phyloP scores from a whole-genome alignment of 768 basidiomycete species.

The Mycena capillaripes region DNA sequence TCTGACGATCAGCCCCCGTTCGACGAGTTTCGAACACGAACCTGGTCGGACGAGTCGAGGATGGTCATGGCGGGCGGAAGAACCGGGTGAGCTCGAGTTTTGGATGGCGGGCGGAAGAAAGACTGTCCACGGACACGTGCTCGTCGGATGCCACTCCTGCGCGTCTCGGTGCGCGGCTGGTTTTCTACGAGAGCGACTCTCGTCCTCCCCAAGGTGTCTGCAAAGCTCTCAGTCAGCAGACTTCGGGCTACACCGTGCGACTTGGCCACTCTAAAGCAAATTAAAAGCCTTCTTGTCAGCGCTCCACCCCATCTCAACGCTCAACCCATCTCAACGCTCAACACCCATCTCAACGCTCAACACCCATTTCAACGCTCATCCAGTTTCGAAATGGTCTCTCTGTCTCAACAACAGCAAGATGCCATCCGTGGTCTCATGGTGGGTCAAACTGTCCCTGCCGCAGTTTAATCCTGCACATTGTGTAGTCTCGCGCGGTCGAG shows the following conservation, averaged over 20 bases:
- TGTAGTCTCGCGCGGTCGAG: conserved; percentile 23
- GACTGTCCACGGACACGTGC: conserved; percentile 7
- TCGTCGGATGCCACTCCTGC: neutral
- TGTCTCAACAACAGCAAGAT: conserved; percentile 18
- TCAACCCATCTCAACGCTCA: too few species aligned
- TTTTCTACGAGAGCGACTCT: too few species aligned
- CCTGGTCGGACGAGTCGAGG: conserved; percentile 58
- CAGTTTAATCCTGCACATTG: neutral
- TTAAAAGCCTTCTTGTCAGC: neutral
- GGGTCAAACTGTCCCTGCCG: neutral
- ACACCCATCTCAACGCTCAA: too few species aligned
- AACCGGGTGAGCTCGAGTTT: too few species aligned
- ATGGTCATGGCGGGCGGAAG: conserved; percentile 60
- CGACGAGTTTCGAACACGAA: too few species aligned
- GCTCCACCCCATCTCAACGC: neutral
- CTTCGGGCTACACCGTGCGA: neutral
- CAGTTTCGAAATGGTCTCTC: conserved; percentile 14
- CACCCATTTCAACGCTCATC: too few species aligned
- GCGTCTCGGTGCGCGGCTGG: too few species aligned
- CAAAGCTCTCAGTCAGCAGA: too few species aligned
- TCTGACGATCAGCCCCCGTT: too few species aligned
- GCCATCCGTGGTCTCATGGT: conserved; percentile 30
- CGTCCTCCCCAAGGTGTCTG: too few species aligned
- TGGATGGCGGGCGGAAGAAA: conserved; percentile 1
- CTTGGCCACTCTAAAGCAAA: too few species aligned